Evolutionary conservation across 257 asterid genomes (phyloP).

Genomic region (Ophiorrhiza pumila): DNA sequence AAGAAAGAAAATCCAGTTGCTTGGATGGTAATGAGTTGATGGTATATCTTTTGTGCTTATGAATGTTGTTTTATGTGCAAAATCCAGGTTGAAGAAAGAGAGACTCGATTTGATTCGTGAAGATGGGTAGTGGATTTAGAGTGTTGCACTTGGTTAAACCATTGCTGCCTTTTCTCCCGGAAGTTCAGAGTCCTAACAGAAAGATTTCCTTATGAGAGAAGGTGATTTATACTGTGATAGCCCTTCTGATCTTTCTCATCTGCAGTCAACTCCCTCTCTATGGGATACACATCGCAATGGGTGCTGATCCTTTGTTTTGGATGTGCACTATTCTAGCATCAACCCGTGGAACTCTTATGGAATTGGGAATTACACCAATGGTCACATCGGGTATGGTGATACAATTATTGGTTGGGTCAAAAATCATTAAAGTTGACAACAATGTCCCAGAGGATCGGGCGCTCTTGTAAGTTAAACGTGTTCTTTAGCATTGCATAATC

Average conservation of each 20-base stretch:
- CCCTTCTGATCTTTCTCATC: conserved; percentile 49
- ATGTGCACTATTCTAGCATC: conserved; percentile 73
- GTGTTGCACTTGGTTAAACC: conserved; percentile 64
- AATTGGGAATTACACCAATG: conserved; percentile 64
- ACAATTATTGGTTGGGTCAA: conserved; percentile 59
- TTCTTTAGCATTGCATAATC: no score
- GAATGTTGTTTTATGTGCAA: background rate
- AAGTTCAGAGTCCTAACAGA: conserved; percentile 63
- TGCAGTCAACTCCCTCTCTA: no score
- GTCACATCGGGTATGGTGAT: conserved; percentile 64
- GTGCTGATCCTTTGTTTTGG: no score
- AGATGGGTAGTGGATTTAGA: conserved; percentile 69
- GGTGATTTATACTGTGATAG: conserved; percentile 51
- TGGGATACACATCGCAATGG: no score
- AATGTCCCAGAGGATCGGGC: conserved; percentile 68
- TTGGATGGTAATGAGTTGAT: no score
- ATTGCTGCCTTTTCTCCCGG: conserved; percentile 55
- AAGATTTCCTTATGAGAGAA: conserved; percentile 60
- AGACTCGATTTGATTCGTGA: no score
- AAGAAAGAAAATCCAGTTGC: no score
- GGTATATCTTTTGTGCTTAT: no score
- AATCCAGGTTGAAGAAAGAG: background rate
- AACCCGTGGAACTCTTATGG: conserved; percentile 68
- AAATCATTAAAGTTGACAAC: conserved; percentile 69
- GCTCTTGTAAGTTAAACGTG: conserved; percentile 61